phyloP scores from a whole-genome alignment of 1,284 basidiomycete species.

The Rhodotorula mucilaginosa region DNA sequence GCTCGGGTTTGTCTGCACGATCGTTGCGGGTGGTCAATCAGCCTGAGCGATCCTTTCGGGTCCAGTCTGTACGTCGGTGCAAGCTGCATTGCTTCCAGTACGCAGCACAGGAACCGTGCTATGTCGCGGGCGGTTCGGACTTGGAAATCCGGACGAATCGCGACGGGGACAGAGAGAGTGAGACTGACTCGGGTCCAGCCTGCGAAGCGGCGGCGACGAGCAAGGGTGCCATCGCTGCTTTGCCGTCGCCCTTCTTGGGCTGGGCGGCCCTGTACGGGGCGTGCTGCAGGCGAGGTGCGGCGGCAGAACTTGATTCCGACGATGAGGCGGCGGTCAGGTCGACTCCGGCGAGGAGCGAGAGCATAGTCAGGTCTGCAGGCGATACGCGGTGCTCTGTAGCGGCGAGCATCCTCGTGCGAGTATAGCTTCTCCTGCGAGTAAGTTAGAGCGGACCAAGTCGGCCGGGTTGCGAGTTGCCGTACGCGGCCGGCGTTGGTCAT shows the following conservation, averaged over 20 bases:
- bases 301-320: neutral
- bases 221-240: constrained; percentile 43
- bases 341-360: constrained; percentile 27
- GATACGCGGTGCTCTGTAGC: constrained; percentile 5
- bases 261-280: neutral
- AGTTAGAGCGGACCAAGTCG: no score
- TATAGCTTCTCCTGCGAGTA: no score
- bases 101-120: no score
- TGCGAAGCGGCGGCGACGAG: constrained; percentile 44
- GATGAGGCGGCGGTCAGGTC: neutral
- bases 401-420: neutral
- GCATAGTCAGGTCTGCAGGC: constrained; percentile 27
- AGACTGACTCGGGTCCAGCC: constrained; percentile 43
- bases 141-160: neutral
- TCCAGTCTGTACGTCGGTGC: no score
- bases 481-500: no score
- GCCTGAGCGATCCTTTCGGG: neutral
- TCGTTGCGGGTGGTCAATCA: neutral
- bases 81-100: no score
- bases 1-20: constrained; percentile 43
- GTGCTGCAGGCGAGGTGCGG: neutral
- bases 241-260: constrained; percentile 16
- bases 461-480: no score
- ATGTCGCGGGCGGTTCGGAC: neutral
- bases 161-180: neutral